Base-by-base conservation (phyloP, 768 basidiomycete species). In the Lepiota subincarnata region DNA sequence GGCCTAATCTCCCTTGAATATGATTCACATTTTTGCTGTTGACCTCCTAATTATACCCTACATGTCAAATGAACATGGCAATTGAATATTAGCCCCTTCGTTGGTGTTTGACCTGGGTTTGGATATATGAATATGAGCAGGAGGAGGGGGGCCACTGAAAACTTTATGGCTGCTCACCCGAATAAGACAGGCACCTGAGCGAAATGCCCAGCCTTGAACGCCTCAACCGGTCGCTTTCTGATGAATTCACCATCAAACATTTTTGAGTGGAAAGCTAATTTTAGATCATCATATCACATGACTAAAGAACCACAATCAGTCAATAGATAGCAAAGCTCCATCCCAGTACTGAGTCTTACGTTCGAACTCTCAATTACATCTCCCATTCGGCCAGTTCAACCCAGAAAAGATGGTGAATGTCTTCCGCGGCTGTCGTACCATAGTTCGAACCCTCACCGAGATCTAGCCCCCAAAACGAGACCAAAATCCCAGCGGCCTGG, bases 401-500 rank as follows among this genome's bases (percentile, higher is more conserved):
- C 7, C 11, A 11, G 12, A 18, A 14, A 46, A 8, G 19, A 51
- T 51, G 50, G 50, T 43, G 34, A 34, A 6, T 51, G n/a, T 28
- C n/a, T 26, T 20, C 7, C 26, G n/a, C 41, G 11, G 11, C 7
- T 39, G 5, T 24, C 11, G 7, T 14, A 16, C 4, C 1, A 31
- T 31, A 31, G n/a, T 6, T 3, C 18, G 4, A 10, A 16, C 5
- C 16, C 28, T n/a, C 45, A 13, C 12, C 2, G 4, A 10, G 2
- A 20, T 22, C 11, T 34, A 54, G 53, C 76, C 80, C 20, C 87
- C 78, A 68, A 68, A 75, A 38, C 80, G 74, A 66, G 80, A 84
- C 60, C 75, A 64, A 14, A 89, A 90, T 66, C 75, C 85, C 0
- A 87, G 86, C 57, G 97, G 97, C 12, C 77, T 99, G 22, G 97